These are phyloP conservation scores for Hippophae rhamnoides DNA, from an alignment of 306 rosid genomes.

Conservation along the genomic window DNA sequence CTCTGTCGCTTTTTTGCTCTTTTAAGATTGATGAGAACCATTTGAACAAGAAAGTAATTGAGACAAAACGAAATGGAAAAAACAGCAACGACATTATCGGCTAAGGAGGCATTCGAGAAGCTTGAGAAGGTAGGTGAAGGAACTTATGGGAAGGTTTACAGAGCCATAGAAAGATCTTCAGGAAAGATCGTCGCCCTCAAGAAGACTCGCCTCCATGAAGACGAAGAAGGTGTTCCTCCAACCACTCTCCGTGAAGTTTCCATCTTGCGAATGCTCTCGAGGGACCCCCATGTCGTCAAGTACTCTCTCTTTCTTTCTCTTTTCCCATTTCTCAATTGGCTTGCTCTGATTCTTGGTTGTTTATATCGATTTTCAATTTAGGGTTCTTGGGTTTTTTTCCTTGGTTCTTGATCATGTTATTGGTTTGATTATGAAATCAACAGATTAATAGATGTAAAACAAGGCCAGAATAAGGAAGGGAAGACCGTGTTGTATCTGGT, in stretches of 20 bases:
- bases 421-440: too few relatives aligned
- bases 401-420: too few relatives aligned
- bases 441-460: conserved; percentile 84
- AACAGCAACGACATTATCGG: conserved; percentile 30
- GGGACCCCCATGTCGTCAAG: conserved; percentile 86
- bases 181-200: conserved; percentile 89
- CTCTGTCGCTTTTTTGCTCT: background rate
- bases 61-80: conserved; percentile 29
- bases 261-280: conserved; percentile 85
- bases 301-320: background rate
- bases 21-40: background rate
- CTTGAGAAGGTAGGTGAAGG: conserved; percentile 95
- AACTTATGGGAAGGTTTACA: conserved; percentile 82
- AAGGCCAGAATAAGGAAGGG: conserved; percentile 86
- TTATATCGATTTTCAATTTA: background rate
- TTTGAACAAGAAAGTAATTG: background rate
- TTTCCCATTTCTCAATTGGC: background rate
- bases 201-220: conserved; percentile 95
- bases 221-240: conserved; percentile 95
- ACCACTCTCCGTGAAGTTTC: conserved; percentile 96
- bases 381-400: background rate
- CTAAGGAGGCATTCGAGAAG: conserved; percentile 82
- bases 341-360: background rate
- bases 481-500: conserved; percentile 86
- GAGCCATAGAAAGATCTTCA: conserved; percentile 69